phyloP scores from a whole-genome alignment of 495 filamentous ascomycete genomes.

The Penicillium pancosmium region DNA sequence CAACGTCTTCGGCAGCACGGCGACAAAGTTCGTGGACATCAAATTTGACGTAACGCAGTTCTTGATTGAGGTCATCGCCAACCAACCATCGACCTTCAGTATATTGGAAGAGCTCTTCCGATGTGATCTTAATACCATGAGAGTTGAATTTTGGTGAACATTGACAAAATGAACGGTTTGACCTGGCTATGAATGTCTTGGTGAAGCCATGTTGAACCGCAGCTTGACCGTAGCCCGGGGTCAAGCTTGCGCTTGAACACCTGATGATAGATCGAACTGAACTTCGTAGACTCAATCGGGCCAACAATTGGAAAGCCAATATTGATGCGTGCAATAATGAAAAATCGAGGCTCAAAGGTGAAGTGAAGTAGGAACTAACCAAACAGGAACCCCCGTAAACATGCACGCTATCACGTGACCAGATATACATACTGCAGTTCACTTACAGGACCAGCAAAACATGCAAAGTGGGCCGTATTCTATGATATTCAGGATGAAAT shows the following conservation, averaged over 20 bases:
- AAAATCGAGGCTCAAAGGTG: background rate
- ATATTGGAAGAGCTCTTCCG: background rate
- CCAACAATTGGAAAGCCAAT: too few relatives aligned
- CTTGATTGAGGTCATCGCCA: background rate
- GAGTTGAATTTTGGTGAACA: background rate
- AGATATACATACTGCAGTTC: background rate
- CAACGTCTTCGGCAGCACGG: background rate
- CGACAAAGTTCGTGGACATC: background rate
- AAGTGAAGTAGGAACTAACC: background rate
- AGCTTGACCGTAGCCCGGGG: background rate
- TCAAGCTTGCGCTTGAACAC: too few relatives aligned
- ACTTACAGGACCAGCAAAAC: background rate
- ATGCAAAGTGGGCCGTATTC: background rate
- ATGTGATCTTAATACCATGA: background rate
- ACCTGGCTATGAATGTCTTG: background rate
- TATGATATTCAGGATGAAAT: too few relatives aligned
- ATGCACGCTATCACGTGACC: background rate
- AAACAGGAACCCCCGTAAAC: background rate
- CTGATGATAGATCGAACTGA: too few relatives aligned
- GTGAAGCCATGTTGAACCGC: background rate
- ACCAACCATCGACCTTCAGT: background rate
- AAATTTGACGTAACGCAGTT: background rate
- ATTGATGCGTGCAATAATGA: too few relatives aligned
- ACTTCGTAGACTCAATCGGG: too few relatives aligned
- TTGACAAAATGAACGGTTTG: background rate